Percentiles rank a stretch among this genome's conserved stretches.
Evolutionary conservation across 192 early-diverging fungal species (phyloP).

Genomic region (Backusella luteola): DNA sequence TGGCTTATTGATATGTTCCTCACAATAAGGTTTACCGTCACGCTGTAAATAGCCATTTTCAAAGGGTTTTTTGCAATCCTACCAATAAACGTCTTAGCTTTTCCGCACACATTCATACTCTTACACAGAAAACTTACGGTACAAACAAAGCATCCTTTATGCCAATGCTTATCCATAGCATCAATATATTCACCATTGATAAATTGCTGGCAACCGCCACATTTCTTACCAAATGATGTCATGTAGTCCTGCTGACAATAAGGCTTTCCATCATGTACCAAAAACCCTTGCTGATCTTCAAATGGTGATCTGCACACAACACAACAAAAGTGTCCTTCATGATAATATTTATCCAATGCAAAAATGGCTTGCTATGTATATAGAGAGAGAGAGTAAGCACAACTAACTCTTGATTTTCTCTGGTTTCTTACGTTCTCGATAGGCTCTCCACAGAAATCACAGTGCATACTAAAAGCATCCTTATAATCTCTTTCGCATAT

Average conservation of each 20-base stretch:
- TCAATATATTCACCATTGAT: conserved; percentile 53
- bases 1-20: neutral
- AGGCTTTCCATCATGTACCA: conserved; percentile 57
- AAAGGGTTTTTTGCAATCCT: conserved; percentile 12
- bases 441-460: conserved; percentile 52
- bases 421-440: conserved; percentile 40
- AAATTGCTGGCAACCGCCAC: conserved; percentile 46
- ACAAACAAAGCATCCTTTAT: conserved; percentile 57
- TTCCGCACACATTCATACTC: no score
- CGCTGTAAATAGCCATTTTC: conserved; percentile 3
- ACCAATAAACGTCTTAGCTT: no score
- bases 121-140: conserved; percentile 17
- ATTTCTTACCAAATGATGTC: conserved; percentile 50
- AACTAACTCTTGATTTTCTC: neutral
- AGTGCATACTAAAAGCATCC: conserved; percentile 49
- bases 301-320: conserved; percentile 53
- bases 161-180: conserved; percentile 56
- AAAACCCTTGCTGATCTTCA: conserved; percentile 46
- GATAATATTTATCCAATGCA: conserved; percentile 56
- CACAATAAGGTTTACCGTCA: conserved; percentile 19
- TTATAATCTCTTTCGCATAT: conserved; percentile 56
- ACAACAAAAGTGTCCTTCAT: conserved; percentile 57
- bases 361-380: conserved; percentile 33
- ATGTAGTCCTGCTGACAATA: conserved; percentile 62
- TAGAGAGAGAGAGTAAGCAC: neutral